phyloP scores from a whole-genome alignment of 106 monocot genomes.

The Dioscorea zingiberensis region DNA sequence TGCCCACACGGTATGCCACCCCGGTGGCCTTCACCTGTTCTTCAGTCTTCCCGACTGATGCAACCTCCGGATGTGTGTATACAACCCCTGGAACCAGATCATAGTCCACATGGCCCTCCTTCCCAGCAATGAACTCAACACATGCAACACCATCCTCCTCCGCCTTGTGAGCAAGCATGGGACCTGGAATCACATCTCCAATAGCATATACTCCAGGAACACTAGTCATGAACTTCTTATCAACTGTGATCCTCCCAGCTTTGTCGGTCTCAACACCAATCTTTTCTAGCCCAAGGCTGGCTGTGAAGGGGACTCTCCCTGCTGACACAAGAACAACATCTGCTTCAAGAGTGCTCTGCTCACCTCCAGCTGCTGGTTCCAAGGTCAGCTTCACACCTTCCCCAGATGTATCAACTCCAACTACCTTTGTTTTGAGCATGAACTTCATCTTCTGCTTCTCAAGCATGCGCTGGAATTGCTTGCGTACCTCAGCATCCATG shows the following conservation, averaged over 20 bases:
- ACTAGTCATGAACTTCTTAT: conserved; percentile 62
- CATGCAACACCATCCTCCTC: conserved; percentile 96
- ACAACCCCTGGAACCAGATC: conserved; percentile 88
- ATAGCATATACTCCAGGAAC: conserved; percentile 77
- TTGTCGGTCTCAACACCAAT: conserved; percentile 78
- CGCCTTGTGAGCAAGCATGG: conserved; percentile 97
- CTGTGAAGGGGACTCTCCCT: conserved; percentile 63
- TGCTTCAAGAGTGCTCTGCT: conserved; percentile 72
- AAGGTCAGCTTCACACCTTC: conserved; percentile 67
- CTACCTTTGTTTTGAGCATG: conserved; percentile 90
- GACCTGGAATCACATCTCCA: conserved; percentile 88
- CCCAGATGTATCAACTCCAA: conserved; percentile 75
- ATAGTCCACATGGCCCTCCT: conserved; percentile 87
- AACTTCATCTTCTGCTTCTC: conserved; percentile 97
- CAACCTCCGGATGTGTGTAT: conserved; percentile 85
- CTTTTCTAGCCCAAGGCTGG: conserved; percentile 61
- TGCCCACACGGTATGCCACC: conserved; percentile 68
- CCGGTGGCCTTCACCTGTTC: conserved; percentile 82
- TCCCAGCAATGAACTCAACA: conserved; percentile 85
- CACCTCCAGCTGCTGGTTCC: conserved; percentile 81
- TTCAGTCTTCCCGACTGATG: conserved; percentile 91
- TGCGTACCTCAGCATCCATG: conserved; percentile 81
- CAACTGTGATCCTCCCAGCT: conserved; percentile 68
- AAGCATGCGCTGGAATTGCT: conserved; percentile 85
- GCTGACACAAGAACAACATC: conserved; percentile 89